Base-by-base conservation (phyloP, 2,329 filamentous ascomycete genomes). In the Mariannaea elegans region DNA sequence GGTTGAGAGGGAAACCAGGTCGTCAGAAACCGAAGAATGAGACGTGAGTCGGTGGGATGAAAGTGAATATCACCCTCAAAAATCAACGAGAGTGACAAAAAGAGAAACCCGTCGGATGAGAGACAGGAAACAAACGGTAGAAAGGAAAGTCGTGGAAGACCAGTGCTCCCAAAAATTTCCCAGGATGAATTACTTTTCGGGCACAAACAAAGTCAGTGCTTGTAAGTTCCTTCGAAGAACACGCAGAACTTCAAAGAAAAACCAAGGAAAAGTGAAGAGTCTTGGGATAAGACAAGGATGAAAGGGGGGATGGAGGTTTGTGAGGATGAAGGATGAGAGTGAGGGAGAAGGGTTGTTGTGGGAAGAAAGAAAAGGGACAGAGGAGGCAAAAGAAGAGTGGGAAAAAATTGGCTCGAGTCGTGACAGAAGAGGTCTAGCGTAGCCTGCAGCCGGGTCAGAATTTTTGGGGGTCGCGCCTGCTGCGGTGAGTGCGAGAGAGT, bases 201-300 rank as follows among this genome's bases (percentile, higher is more conserved):
- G 68, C 67, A 73, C 69, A 65, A 66, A 68, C 62, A 67, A 67
- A 65, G 70, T 68, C 61, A 70, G 70, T 74, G 65, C 72, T 71
- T 67, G 69, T 67, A 61, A 71, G 68, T 66, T 75, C 73, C 77
- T 73, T 77, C 73, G 72, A 78, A 78, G 76, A 78, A 77, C 72
- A 73, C 71, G 71, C 76, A 75, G 72, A 76, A 77, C 77, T 76
- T 79, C 80, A 77, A 79, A 80, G 80, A 76, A 80, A 77, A 75
- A 75, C 79, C 76, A 73, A 77, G 72, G 75, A 77, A 76, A 75
- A 72, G 75, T 69, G 66, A 65, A 70, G 61, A 64, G 69, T 71
- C 72, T 72, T 70, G 67, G 62, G 62, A 67, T 68, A 68, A 67
- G 65, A 70, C 66, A 67, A 69, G 69, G 66, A 70, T 70, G 67